Evolutionary conservation across 331 rosid species (phyloP), one percentile per base, ranked within the genome.

Genomic region (Acacia concinna): DNA sequence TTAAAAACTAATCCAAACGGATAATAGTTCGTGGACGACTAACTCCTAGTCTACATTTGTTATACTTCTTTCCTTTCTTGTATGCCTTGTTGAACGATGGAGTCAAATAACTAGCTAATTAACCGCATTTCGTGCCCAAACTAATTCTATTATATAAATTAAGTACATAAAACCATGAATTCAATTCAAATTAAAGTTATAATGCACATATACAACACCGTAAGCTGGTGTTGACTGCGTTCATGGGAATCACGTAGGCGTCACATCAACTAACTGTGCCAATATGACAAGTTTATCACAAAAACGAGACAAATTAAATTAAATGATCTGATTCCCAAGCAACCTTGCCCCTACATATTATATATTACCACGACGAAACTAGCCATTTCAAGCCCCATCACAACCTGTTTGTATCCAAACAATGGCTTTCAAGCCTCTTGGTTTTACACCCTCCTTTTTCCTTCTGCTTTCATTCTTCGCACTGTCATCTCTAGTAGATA

Each of bases 371-470:
- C 60, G 13, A 59, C 1, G 17, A 59, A 57, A 65, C 74, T 79
- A 56, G 63, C 68, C 80, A 60, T 31, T 37, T 30, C 77, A 25
- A 86, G 35, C 40, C 85, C 85, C 94, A 23, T 84, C 88, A 75
- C 78, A 78, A 31, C 13, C n/a, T 41, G 12, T 20, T 49, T 1
- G 17, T 4, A 73, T n/a, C 27, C 76, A 73, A 70, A n/a, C 10
- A 86, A 87, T 87, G 91, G 83, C 76, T 77, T 80, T 72, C 54
- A 80, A 78, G 79, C 25, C 13, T 12, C 3, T 23, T 57, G 4
- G 35, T 13, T 59, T 59, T 59, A 25, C 66, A 25, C 20, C 18
- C 66, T 1, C 34, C 66, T 8, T 71, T 76, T 32, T 71, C 65
- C 11, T 77, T 76, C 57, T 84, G 3, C 75, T 84, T 63, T 63